These are phyloP conservation scores for Hysterium pulicare DNA, from an alignment of 2,329 filamentous ascomycete species.

Conservation along the genomic window DNA sequence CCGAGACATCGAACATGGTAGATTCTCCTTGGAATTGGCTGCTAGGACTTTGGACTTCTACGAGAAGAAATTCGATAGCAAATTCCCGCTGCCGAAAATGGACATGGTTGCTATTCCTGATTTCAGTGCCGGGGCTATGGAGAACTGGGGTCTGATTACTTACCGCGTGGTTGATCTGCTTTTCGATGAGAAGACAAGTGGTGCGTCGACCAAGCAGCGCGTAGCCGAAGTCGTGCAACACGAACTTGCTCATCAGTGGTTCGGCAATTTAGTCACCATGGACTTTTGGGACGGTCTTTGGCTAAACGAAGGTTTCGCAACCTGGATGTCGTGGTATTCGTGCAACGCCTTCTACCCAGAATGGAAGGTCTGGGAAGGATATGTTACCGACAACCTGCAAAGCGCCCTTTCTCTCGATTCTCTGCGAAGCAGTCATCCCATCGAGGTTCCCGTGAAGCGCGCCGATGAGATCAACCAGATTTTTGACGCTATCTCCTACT, in stretches of 20 bases:
- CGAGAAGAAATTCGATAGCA: conserved; percentile 86
- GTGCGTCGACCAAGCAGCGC: conserved; percentile 84
- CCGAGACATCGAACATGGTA: conserved; percentile 84
- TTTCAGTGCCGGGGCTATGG: conserved; percentile 94
- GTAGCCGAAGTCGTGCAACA: conserved; percentile 96
- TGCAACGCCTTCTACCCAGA: conserved; percentile 95
- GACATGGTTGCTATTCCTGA: conserved; percentile 96
- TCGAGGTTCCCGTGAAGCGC: conserved; percentile 92
- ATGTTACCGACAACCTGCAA: conserved; percentile 89
- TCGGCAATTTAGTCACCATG: conserved; percentile 96
- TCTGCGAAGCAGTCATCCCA: conserved; percentile 89
- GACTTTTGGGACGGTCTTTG: conserved; percentile 98
- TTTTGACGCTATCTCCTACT: conserved; percentile 96
- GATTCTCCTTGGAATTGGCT: conserved; percentile 85
- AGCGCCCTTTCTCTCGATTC: conserved; percentile 85
- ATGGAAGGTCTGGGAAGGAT: conserved; percentile 97
- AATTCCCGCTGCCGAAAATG: conserved; percentile 89
- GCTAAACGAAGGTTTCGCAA: conserved; percentile 92
- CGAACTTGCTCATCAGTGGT: conserved; percentile 97
- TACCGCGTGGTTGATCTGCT: conserved; percentile 90
- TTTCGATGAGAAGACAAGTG: conserved; percentile 86
- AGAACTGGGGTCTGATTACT: conserved; percentile 96
- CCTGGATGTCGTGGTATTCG: conserved; percentile 91
- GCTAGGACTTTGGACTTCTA: conserved; percentile 90
- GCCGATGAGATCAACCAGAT: conserved; percentile 98